A percentile compares a stretch with the other conserved stretches of the same genome.
Conservation (phyloP, 179 eudicot genomes). For the Silene coronaria region DNA sequence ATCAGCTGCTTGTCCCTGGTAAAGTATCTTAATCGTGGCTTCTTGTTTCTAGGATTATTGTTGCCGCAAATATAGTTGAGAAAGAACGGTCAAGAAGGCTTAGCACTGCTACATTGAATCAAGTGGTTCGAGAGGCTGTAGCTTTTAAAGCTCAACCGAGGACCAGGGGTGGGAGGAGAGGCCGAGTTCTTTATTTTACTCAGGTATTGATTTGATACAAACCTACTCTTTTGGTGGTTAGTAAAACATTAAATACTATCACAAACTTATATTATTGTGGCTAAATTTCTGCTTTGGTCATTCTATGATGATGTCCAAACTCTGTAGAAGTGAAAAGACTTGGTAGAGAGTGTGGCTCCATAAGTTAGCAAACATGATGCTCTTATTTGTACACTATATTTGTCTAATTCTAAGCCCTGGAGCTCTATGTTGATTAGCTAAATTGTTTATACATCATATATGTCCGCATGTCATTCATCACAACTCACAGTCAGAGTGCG, state of each 20-base stretch:
- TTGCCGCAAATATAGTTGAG: slow-evolving; percentile 77
- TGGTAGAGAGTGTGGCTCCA: not conserved
- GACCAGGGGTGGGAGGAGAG: slow-evolving; percentile 92
- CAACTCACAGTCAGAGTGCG: not conserved
- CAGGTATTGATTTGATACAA: slow-evolving; percentile 48
- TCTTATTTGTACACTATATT: no score
- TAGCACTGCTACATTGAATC: slow-evolving; percentile 75
- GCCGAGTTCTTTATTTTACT: slow-evolving; percentile 87
- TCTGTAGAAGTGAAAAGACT: not conserved
- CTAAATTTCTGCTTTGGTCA: not conserved
- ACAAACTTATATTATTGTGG: not conserved
- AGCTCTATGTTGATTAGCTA: not conserved
- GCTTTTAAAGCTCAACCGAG: slow-evolving; percentile 95
- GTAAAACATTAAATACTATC: not conserved
- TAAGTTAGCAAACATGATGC: no score
- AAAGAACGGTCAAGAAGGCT: slow-evolving; percentile 89
- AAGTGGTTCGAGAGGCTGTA: slow-evolving; percentile 78
- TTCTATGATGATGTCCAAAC: not conserved
- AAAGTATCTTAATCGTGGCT: slow-evolving; percentile 12
- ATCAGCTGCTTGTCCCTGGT: slow-evolving; percentile 7
- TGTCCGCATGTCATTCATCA: not conserved
- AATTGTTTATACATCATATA: not conserved
- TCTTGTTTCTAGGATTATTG: slow-evolving; percentile 48
- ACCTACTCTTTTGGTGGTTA: not conserved
- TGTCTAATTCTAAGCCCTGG: not conserved